phyloP scores from a whole-genome alignment of 352 stramenopile genomes.

The Globisporangium polare region DNA sequence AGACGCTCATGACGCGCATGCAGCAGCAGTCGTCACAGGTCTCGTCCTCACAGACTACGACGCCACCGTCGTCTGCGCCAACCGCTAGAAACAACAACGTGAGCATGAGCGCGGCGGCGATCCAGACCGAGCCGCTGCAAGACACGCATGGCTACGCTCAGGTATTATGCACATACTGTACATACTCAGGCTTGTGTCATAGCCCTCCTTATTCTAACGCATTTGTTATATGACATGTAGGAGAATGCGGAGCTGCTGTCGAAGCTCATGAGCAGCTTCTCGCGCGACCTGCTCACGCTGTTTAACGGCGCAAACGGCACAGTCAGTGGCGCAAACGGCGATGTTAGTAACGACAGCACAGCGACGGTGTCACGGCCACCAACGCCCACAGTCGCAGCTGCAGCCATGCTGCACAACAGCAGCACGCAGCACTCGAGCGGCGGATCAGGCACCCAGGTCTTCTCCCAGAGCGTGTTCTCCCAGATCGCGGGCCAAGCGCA shows the following conservation, averaged over 20 bases:
- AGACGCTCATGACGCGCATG: conserved; percentile 27
- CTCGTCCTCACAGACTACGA: conserved; percentile 9
- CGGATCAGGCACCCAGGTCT: conserved; percentile 12
- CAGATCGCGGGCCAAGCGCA: conserved; percentile 36
- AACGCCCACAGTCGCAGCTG: conserved; percentile 9
- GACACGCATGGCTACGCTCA: conserved; percentile 8
- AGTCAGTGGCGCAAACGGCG: not conserved
- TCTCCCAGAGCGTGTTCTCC: conserved; percentile 62
- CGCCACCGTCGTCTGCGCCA: conserved; percentile 13
- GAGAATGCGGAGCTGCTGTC: conserved; percentile 42
- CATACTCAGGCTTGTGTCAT: not conserved
- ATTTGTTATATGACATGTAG: conserved; percentile 3
- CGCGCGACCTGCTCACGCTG: conserved; percentile 17
- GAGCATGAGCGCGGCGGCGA: conserved; percentile 12
- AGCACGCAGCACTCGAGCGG: not conserved
- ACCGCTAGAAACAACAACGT: conserved; percentile 2
- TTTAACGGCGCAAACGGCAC: conserved; percentile 14
- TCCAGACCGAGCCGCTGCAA: conserved; percentile 30
- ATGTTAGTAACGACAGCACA: not conserved
- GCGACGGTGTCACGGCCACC: not conserved
- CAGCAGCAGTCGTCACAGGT: conserved; percentile 23
- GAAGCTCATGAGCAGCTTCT: conserved; percentile 32
- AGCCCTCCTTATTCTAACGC: not conserved
- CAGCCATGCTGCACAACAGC: not conserved
- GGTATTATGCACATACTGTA: conserved; percentile 3